Base-by-base conservation (phyloP, 305 asterid genomes). In the Nicotiana rustica region DNA sequence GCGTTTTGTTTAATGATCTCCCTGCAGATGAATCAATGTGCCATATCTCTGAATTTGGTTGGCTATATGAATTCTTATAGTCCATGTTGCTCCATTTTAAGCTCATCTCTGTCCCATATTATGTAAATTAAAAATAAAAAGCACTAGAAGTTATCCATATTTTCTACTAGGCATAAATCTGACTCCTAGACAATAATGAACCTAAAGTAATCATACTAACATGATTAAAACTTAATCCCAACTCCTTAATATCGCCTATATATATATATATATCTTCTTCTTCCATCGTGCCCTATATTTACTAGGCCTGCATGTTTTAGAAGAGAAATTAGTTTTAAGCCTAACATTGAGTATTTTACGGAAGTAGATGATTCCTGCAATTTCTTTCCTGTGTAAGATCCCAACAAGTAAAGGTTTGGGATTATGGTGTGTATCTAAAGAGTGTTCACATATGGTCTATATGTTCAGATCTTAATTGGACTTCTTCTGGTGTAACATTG, bases 311-410 rank as follows among this genome's bases (percentile, higher is more conserved):
- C 15, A 19, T 21, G 25, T 29, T 9, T 19, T 61, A 19, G 15
- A 25, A 12, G 36, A 64, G 38, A 25, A 64, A 64, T 12, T 62
- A 65, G 14, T 65, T 41, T 65, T 29, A 25, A 65, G 67, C 67
- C 21, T 1, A 61, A 18, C 36, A 10, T 62, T 9, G 6, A 10
- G 15, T 21, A 10, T 10, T 62, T 64, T 13, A 66, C 31, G 31
- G 44, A 66, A 31, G 71, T 55, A 55, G 41, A 17, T 5, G 2
- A 76, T 76, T 31, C 29, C 80, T 75, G 29, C 47, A 15, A 36
- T 35, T 76, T 17, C 59, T 73, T 76, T 55, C 49, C 29, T 29
- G 47, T 15, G 33, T 52, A 76, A 31, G 79, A 75, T 49, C 64
- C 47, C 8, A 12, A 52, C 55, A 15, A 35, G 41, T 47, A 21